phyloP scores from a whole-genome alignment of 768 basidiomycete genomes.

The Cystofilobasidium capitatum region DNA sequence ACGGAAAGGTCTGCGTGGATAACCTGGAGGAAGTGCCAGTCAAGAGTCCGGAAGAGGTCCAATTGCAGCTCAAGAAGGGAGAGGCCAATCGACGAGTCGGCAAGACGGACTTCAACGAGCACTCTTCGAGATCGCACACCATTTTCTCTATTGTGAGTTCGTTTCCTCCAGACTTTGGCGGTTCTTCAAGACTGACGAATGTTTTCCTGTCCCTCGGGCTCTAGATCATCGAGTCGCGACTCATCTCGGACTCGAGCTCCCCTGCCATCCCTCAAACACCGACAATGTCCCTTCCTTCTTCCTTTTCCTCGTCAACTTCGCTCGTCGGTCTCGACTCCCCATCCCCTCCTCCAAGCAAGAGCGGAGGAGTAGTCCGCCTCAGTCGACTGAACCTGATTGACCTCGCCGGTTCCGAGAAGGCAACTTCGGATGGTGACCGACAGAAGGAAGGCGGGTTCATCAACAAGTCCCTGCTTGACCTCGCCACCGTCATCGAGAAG shows the following conservation, averaged over 20 bases:
- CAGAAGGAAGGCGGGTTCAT: constrained; percentile 40
- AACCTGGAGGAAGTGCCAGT: constrained; percentile 13
- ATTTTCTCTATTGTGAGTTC: constrained; percentile 38
- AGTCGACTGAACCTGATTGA: constrained; percentile 36
- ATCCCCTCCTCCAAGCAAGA: too few relatives aligned
- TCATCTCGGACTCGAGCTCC: neutral
- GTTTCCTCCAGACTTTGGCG: neutral
- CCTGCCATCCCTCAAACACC: neutral
- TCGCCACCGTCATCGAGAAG: constrained; percentile 37
- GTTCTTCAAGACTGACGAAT: too few relatives aligned
- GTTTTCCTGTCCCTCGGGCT: too few relatives aligned
- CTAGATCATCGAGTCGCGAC: constrained; percentile 5
- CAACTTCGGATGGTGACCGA: constrained; percentile 37
- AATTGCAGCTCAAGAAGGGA: constrained; percentile 17
- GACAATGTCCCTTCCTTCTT: neutral
- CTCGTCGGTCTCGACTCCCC: constrained; percentile 31
- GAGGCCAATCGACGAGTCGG: constrained; percentile 20
- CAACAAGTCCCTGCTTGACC: constrained; percentile 38
- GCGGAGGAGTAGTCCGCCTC: constrained; percentile 35
- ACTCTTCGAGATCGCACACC: constrained; percentile 39
- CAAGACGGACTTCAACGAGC: constrained; percentile 34
- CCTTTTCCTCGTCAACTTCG: neutral
- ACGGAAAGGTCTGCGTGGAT: constrained; percentile 11
- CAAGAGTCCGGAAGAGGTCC: constrained; percentile 18
- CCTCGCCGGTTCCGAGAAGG: constrained; percentile 41